A percentile compares a stretch with the other conserved stretches of the same genome.
These are phyloP conservation scores for Pseudogymnoascus sp. DNA, from an alignment of 2,329 filamentous ascomycete genomes.

Conservation along the genomic window DNA sequence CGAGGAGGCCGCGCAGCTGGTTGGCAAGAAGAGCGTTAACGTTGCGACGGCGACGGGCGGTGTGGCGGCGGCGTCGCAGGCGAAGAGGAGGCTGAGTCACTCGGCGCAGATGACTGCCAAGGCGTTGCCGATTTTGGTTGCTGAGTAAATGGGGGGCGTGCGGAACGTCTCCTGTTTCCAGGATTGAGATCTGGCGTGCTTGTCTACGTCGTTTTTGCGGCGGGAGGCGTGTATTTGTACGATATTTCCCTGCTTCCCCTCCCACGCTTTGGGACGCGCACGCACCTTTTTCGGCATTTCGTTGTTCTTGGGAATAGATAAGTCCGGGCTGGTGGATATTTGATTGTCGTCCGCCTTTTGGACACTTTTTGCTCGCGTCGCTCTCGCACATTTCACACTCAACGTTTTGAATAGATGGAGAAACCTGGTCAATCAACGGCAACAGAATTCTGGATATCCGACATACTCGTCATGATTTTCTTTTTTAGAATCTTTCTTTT, in stretches of 20 bases:
- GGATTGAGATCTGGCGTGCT: background rate
- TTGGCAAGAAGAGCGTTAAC: background rate
- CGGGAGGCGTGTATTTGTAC: background rate
- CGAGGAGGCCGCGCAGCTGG: background rate
- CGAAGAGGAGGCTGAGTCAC: constrained; percentile 2
- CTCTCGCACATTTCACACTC: background rate
- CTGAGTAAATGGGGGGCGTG: background rate
- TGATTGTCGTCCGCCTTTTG: background rate
- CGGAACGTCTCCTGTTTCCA: background rate
- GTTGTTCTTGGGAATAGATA: background rate
- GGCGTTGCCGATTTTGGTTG: background rate
- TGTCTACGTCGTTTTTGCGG: background rate
- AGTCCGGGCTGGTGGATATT: background rate
- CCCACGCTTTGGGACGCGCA: background rate
- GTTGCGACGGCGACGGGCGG: background rate
- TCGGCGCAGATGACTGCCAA: constrained; percentile 7
- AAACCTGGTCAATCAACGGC: background rate
- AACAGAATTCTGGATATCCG: background rate
- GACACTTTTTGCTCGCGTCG: background rate
- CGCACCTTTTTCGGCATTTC: background rate
- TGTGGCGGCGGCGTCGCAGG: background rate
- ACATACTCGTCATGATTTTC: background rate
- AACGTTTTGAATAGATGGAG: too few species aligned
- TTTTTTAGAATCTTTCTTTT: background rate
- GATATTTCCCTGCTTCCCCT: background rate